A percentile compares a stretch with the other conserved stretches of the same genome.
These are phyloP conservation scores for Grosmannia penicillata DNA, from an alignment of 2,329 filamentous ascomycete genomes.

Conservation along the genomic window DNA sequence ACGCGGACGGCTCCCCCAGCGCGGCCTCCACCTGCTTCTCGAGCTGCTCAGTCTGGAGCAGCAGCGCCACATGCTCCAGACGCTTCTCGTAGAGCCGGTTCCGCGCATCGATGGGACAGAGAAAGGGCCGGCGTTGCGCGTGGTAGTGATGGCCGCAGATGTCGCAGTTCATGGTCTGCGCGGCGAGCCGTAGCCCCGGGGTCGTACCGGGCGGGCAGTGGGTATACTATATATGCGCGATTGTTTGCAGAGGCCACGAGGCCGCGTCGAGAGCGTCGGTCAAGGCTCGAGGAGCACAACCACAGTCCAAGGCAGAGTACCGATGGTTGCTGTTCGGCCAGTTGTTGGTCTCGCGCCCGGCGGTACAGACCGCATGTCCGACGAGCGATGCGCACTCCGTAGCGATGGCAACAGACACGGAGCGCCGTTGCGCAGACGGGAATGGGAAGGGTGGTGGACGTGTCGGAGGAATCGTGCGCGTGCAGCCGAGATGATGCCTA, in stretches of 20 bases:
- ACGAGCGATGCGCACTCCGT: too few species aligned
- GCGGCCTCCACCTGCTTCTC: slow-evolving; percentile 32
- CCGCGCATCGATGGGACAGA: slow-evolving; percentile 56
- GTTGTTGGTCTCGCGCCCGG: background rate
- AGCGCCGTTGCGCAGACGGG: too few species aligned
- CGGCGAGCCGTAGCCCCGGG: too few species aligned
- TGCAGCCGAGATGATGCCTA: too few species aligned
- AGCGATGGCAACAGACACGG: too few species aligned
- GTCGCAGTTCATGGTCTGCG: slow-evolving; percentile 48
- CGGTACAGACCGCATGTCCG: background rate
- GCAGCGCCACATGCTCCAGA: slow-evolving; percentile 40
- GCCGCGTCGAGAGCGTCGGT: background rate
- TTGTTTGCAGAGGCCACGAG: background rate
- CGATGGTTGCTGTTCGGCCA: background rate
- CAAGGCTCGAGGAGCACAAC: background rate
- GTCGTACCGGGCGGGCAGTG: too few species aligned
- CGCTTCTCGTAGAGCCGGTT: slow-evolving; percentile 53
- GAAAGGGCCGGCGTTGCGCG: slow-evolving; percentile 42
- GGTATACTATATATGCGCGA: too few species aligned
- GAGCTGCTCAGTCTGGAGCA: slow-evolving; percentile 48
- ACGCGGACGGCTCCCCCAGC: slow-evolving; percentile 12
- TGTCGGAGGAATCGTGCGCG: too few species aligned
- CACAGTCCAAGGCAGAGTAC: background rate
- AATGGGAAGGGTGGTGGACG: too few species aligned
- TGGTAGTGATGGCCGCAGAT: slow-evolving; percentile 46